Percentiles rank a stretch among this genome's conserved stretches.
These are phyloP conservation scores for Lolium multiflorum DNA, from an alignment of 176 grass and related monocot genomes.

Conservation along the genomic window DNA sequence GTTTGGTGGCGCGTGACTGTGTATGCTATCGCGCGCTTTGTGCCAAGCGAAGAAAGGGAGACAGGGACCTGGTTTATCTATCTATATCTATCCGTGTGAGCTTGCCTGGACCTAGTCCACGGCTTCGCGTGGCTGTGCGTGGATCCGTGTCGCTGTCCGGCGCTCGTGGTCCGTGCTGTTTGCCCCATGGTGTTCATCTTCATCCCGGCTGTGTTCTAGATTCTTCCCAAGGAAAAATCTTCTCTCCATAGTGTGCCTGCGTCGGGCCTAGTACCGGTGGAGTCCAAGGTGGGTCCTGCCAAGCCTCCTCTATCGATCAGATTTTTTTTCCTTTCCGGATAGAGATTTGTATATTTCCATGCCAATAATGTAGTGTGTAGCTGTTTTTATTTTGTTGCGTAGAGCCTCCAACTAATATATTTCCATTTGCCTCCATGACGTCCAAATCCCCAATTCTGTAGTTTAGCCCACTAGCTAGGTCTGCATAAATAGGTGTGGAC, in stretches of 20 bases:
- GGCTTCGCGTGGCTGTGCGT: background rate
- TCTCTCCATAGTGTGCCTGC: background rate
- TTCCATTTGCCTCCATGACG: no score
- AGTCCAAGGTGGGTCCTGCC: background rate
- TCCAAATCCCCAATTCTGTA: no score
- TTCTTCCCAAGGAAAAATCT: background rate
- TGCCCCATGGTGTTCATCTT: background rate
- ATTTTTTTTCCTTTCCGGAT: background rate
- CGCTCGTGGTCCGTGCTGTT: background rate
- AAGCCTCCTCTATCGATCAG: background rate
- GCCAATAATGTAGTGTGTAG: background rate
- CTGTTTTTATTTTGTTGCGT: background rate
- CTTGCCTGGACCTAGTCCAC: background rate
- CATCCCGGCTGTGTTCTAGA: background rate
- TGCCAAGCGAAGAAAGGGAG: background rate
- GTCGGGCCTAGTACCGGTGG: background rate
- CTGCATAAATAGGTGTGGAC: no score
- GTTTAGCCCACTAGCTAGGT: background rate
- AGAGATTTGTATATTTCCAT: background rate
- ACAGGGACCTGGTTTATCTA: background rate
- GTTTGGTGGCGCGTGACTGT: slow-evolving; percentile 17
- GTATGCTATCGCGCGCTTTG: background rate
- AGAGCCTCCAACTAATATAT: no score
- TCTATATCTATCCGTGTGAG: background rate
- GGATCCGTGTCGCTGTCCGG: background rate